A percentile compares a stretch with the other conserved stretches of the same genome.
These are phyloP conservation scores for Colletotrichum spaethianum DNA, from an alignment of 2,329 filamentous ascomycete species.

Conservation along the genomic window DNA sequence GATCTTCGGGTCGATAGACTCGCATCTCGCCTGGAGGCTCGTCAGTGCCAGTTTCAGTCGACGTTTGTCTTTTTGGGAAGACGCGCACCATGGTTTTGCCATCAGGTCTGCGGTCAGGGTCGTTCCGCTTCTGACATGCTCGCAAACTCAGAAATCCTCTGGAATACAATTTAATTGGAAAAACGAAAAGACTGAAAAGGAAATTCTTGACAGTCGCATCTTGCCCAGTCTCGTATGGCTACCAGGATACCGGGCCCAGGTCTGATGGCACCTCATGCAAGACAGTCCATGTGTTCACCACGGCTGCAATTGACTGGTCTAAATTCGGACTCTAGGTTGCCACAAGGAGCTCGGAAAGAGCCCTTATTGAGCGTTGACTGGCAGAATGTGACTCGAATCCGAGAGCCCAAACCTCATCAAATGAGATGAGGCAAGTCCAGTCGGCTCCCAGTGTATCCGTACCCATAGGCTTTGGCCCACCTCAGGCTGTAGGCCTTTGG, in stretches of 20 bases:
- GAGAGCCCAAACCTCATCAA: background rate
- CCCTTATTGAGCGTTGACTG: constrained; percentile 3
- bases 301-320: constrained; percentile 17
- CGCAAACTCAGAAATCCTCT: background rate
- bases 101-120: background rate
- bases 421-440: background rate
- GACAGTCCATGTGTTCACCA: constrained; percentile 33
- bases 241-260: background rate
- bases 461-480: background rate
- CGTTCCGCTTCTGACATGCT: background rate
- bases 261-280: constrained; percentile 21
- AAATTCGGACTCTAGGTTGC: background rate
- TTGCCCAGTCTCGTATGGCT: background rate
- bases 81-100: constrained; percentile 8
- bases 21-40: background rate
- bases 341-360: background rate
- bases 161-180: background rate
- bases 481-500: background rate
- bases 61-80: background rate
- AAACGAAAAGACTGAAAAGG: background rate
- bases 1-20: background rate
- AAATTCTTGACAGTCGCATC: background rate
- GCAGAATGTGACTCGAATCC: constrained; percentile 19
- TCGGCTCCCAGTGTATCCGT: background rate
- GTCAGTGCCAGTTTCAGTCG: background rate